A percentile compares a stretch with the other conserved stretches of the same genome.
phyloP scores from a whole-genome alignment of 1,284 basidiomycete genomes.

The Leccinum pseudoinsigne region DNA sequence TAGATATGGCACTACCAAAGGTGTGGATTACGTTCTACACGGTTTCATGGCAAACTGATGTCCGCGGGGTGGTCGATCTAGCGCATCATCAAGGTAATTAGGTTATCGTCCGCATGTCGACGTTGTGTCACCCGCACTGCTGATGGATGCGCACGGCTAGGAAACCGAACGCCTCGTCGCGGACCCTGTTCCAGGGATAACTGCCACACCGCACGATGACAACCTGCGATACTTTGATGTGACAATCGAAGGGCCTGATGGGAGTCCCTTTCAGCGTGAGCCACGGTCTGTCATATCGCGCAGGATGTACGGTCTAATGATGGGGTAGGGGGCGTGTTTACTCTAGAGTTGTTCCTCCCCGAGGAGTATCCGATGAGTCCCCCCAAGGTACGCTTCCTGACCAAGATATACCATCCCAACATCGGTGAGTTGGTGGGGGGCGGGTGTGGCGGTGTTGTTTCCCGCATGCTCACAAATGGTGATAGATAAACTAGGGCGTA shows the following conservation, averaged over 20 bases:
- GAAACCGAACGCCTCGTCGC: slow-evolving; percentile 96
- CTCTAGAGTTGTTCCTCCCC: slow-evolving; percentile 94
- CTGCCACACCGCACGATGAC: slow-evolving; percentile 93
- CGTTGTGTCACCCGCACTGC: slow-evolving; percentile 20
- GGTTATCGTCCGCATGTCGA: slow-evolving; percentile 12
- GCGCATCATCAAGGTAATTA: slow-evolving; percentile 57
- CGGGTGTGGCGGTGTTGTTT: slow-evolving; percentile 12
- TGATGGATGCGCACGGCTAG: slow-evolving; percentile 43
- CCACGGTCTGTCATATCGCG: slow-evolving; percentile 14
- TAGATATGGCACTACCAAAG: slow-evolving; percentile 34
- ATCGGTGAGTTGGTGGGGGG: slow-evolving; percentile 67
- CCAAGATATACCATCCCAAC: slow-evolving; percentile 99
- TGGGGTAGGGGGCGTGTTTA: slow-evolving; percentile 85
- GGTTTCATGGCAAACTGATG: slow-evolving; percentile 15
- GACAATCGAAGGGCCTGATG: slow-evolving; percentile 91
- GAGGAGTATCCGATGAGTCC: slow-evolving; percentile 99
- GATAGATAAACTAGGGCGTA: slow-evolving; percentile 94
- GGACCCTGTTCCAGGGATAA: slow-evolving; percentile 96
- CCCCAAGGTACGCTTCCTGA: slow-evolving; percentile 97
- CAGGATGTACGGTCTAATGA: slow-evolving; percentile 8
- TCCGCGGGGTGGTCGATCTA: slow-evolving; percentile 28
- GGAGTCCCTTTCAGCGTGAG: slow-evolving; percentile 93
- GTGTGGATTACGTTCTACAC: slow-evolving; percentile 11
- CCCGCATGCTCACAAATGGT: slow-evolving; percentile 24
- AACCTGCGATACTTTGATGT: slow-evolving; percentile 99